Base-by-base conservation (phyloP, 352 stramenopile species). In the Pythium pyrilobum region DNA sequence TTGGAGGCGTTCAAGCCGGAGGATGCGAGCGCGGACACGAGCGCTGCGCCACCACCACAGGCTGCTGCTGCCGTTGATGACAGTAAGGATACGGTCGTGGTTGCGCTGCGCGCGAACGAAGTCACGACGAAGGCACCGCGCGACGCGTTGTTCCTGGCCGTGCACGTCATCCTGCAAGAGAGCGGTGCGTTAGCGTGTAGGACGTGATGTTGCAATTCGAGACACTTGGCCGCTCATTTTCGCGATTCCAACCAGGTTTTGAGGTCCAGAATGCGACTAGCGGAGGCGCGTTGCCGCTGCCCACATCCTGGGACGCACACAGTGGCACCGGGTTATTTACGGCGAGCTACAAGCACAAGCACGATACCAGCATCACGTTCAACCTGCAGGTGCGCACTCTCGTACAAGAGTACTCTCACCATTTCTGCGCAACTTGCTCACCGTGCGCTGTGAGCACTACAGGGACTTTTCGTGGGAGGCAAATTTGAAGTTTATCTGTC, bases 401-500 rank as follows among this genome's bases (percentile, higher is more conserved):
- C 23, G 16, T 34, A 7, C n/a, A n/a, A 33, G 27, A 36, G 11
- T 29, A 20, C 24, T 15, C 33, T 53, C 25, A n/a, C n/a, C n/a
- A n/a, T n/a, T n/a, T 24, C 4, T 8, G 36, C 2, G 46, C n/a
- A 44, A 10, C 32, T 3, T 29, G 40, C 23, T 31, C 13, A 31
- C 27, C 3, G 20, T 34, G n/a, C 36, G 4, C 5, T 45, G 7
- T 64, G 20, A 11, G 37, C 36, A 8, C 15, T 32, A 9, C 31
- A 93, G 81, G 76, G 71, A 15, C 48, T 94, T 33, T 89, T 86
- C 52, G 77, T 94, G 37, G 72, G 77, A 21, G 73, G 66, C 43
- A 91, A 85, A 52, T 83, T 94, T 21, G 76, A 90, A 51, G 66
- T 91, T 36, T 91, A 91, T 61, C 59, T 94, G 15, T 89, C 77